Conservation (phyloP, 2,329 filamentous ascomycete genomes). For the Claviceps spartinae region DNA sequence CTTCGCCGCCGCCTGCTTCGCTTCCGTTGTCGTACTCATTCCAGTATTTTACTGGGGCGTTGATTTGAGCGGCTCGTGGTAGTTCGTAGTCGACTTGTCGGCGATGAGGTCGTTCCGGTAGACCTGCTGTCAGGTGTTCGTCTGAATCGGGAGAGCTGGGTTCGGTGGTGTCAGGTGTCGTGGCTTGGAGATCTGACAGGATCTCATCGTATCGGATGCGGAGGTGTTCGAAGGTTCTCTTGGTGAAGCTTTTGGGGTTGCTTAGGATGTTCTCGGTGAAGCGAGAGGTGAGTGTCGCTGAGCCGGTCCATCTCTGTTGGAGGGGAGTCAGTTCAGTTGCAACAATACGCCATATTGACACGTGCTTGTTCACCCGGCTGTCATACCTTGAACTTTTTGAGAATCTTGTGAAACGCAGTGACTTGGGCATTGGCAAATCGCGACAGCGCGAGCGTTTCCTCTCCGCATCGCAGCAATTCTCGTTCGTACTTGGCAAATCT, state of each 20-base stretch:
- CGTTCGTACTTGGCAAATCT: conserved; percentile 40
- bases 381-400: conserved; percentile 66
- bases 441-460: conserved; percentile 56
- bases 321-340: not conserved
- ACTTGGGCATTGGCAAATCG: conserved; percentile 63
- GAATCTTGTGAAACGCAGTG: conserved; percentile 65
- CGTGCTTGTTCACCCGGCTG: not conserved
- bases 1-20: conserved; percentile 45
- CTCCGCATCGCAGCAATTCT: conserved; percentile 43
- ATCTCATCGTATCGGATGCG: conserved; percentile 37
- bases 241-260: conserved; percentile 58
- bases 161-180: conserved; percentile 26
- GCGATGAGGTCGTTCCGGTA: conserved; percentile 1
- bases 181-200: conserved; percentile 30
- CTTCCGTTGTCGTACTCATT: conserved; percentile 79
- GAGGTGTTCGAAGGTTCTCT: conserved; percentile 45
- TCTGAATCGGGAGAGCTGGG: conserved; percentile 25
- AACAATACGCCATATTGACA: not conserved
- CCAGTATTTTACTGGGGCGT: conserved; percentile 48
- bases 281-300: conserved; percentile 46
- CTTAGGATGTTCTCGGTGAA: conserved; percentile 55
- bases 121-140: conserved; percentile 10
- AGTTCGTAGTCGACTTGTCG: conserved; percentile 16
- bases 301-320: conserved; percentile 65
- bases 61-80: conserved; percentile 16